A percentile compares a stretch with the other conserved stretches of the same genome.
Conservation (phyloP, 1,139 yeast genomes). For the Pneumocystis wakefieldiae region DNA sequence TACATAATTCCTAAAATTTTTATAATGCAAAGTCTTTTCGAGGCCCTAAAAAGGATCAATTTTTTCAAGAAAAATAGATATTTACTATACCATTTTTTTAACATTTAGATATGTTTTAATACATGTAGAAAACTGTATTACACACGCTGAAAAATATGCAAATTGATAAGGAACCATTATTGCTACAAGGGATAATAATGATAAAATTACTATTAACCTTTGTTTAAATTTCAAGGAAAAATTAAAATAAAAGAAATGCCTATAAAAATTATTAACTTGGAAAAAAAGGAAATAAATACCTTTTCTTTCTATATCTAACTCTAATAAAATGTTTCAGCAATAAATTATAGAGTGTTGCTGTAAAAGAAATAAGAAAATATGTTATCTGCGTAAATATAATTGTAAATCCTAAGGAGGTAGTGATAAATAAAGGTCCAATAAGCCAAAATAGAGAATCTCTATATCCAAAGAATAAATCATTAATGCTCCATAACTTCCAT, state of each 20-base stretch:
- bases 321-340: not conserved
- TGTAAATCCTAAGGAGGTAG: constrained; percentile 39
- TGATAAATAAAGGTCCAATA: constrained; percentile 43
- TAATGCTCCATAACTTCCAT: constrained; percentile 21
- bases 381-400: constrained; percentile 9
- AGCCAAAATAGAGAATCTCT: constrained; percentile 43
- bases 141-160: constrained; percentile 45
- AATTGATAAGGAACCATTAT: constrained; percentile 66
- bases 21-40: not conserved
- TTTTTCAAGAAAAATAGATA: not conserved
- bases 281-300: not conserved
- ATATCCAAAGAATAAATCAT: constrained; percentile 46
- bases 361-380: not conserved
- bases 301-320: not conserved
- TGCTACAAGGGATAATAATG: constrained; percentile 34
- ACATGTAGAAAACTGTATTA: constrained; percentile 26
- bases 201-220: constrained; percentile 19
- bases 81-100: constrained; percentile 2
- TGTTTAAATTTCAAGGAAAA: constrained; percentile 6
- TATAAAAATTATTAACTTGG: not conserved
- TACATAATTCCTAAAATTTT: constrained; percentile 17
- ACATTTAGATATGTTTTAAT: not conserved
- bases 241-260: not conserved
- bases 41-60: not conserved
- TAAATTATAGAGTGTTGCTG: not conserved